Percentiles rank a stretch among this genome's conserved stretches.
These are phyloP conservation scores for Termitomyces sp. DNA, from an alignment of 768 basidiomycete genomes.

Conservation along the genomic window DNA sequence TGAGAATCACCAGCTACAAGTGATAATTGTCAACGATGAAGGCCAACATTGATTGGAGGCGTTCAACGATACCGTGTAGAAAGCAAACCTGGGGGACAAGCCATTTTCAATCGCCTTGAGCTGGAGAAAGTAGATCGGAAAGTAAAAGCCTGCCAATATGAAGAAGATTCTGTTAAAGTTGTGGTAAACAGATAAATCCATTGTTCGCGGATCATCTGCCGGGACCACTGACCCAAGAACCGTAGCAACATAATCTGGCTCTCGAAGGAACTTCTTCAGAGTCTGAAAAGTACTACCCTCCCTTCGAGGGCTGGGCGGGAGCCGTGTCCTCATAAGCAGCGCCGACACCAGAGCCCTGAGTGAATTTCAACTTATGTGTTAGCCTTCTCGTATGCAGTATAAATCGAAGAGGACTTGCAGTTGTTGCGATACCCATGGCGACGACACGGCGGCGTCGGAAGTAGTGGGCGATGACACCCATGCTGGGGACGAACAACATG, in stretches of 20 bases:
- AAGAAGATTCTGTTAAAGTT: constrained; percentile 26
- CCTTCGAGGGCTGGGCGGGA: constrained; percentile 32
- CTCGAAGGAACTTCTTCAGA: constrained; percentile 33
- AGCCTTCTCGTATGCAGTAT: background rate
- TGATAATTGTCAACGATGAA: background rate
- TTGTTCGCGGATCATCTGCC: background rate
- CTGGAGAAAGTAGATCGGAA: constrained; percentile 49
- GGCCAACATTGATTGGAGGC: background rate
- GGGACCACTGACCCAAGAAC: constrained; percentile 29
- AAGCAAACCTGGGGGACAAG: constrained; percentile 41
- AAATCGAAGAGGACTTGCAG: constrained; percentile 21
- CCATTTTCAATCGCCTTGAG: constrained; percentile 47
- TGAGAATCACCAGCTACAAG: constrained; percentile 47
- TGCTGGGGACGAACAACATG: constrained; percentile 41
- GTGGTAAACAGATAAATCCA: background rate
- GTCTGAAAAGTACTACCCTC: constrained; percentile 23
- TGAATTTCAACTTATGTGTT: background rate
- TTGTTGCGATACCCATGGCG: constrained; percentile 47
- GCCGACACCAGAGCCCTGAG: constrained; percentile 52
- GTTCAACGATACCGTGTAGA: constrained; percentile 43
- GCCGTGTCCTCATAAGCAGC: constrained; percentile 42
- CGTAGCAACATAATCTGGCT: constrained; percentile 40
- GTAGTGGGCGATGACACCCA: constrained; percentile 46
- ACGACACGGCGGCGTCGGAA: constrained; percentile 43
- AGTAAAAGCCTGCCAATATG: constrained; percentile 38